phyloP scores from a whole-genome alignment of 192 early-diverging fungal genomes.

The Pilaira anomala region DNA sequence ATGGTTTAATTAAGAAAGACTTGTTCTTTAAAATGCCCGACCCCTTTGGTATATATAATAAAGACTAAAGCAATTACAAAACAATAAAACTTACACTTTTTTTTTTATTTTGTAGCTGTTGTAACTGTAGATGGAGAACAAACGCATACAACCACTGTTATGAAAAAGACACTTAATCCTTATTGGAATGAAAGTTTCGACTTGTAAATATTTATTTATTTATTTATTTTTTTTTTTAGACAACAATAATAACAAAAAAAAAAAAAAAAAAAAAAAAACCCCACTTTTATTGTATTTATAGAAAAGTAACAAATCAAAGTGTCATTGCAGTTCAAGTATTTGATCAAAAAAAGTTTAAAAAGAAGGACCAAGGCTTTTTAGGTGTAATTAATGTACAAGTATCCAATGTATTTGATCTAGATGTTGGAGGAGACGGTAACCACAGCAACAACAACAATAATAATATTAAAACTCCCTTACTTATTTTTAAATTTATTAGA shows the following conservation, averaged over 20 bases:
- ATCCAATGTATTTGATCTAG: constrained; percentile 77
- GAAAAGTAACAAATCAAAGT: constrained; percentile 68
- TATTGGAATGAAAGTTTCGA: constrained; percentile 60
- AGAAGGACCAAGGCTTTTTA: constrained; percentile 84
- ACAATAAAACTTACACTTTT: neutral
- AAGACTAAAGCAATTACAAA: neutral
- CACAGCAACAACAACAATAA: neutral
- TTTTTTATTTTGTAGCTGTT: constrained; percentile 49
- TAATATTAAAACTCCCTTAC: neutral
- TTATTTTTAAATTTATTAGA: constrained; percentile 41
- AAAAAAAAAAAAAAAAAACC: neutral
- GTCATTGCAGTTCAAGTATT: constrained; percentile 94
- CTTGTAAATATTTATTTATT: constrained; percentile 14
- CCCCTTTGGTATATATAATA: constrained; percentile 70
- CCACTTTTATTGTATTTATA: constrained; percentile 23
- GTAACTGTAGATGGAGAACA: constrained; percentile 96
- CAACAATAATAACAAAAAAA: too few species aligned
- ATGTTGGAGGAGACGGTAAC: constrained; percentile 56
- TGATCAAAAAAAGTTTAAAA: constrained; percentile 97
- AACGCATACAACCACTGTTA: constrained; percentile 88
- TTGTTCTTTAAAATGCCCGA: constrained; percentile 87
- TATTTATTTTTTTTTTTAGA: too few species aligned
- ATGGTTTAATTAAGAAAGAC: constrained; percentile 88
- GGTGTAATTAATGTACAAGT: constrained; percentile 88
- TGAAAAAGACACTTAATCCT: constrained; percentile 89